Percentiles rank a stretch among this genome's conserved stretches.
phyloP scores from a whole-genome alignment of 768 basidiomycete genomes.

The Daedalea quercina region DNA sequence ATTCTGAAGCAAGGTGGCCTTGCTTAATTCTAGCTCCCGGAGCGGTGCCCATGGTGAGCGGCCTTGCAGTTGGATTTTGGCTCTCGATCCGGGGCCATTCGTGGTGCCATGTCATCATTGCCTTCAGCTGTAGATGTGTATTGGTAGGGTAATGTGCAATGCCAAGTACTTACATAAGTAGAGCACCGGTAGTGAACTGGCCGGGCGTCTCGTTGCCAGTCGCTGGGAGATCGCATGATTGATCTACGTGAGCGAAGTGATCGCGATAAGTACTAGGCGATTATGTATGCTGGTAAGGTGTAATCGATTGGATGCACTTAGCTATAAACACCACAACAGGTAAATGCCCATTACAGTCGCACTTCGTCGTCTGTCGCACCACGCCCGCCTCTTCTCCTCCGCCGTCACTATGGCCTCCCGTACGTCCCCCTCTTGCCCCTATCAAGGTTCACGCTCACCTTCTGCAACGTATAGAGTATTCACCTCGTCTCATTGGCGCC shows the following conservation, averaged over 20 bases:
- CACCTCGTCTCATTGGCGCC: slow-evolving; percentile 75
- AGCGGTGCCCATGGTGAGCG: neutral
- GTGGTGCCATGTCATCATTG: too few species aligned
- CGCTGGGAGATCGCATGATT: too few species aligned
- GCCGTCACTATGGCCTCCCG: slow-evolving; percentile 47
- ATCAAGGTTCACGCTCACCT: slow-evolving; percentile 9
- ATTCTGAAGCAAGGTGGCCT: slow-evolving; percentile 24
- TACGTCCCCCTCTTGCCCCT: slow-evolving; percentile 29
- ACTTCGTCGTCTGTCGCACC: slow-evolving; percentile 52
- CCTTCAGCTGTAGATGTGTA: too few species aligned
- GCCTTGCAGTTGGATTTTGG: neutral
- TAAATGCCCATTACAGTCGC: slow-evolving; percentile 19
- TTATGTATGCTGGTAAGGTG: neutral
- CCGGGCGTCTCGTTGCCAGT: too few species aligned
- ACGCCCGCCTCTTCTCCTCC: slow-evolving; percentile 49
- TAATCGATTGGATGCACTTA: neutral
- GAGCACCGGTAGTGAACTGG: too few species aligned
- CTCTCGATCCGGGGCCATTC: too few species aligned
- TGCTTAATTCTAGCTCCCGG: slow-evolving; percentile 8
- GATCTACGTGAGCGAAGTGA: too few species aligned
- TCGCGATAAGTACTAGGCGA: neutral
- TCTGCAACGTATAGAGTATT: slow-evolving; percentile 43
- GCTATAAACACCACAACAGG: slow-evolving; percentile 1
- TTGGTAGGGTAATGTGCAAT: too few species aligned
- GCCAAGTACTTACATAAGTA: too few species aligned